A percentile compares a stretch with the other conserved stretches of the same genome.
Conservation (phyloP, 2,329 filamentous ascomycete species). For the Colletotrichum karsti region DNA sequence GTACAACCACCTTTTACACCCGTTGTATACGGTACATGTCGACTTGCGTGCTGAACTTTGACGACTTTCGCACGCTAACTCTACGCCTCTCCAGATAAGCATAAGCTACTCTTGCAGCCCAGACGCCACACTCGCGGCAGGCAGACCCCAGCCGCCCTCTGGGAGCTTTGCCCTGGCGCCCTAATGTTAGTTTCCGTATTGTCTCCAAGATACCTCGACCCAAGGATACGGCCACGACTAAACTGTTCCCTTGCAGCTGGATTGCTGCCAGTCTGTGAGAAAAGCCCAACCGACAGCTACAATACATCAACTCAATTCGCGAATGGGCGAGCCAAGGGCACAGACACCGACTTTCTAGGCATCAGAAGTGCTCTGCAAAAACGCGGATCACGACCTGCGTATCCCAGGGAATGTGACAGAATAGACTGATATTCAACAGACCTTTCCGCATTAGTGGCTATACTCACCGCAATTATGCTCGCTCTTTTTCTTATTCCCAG, state of each 20-base stretch:
- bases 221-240: not conserved
- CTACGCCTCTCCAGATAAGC: not conserved
- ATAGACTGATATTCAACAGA: not conserved
- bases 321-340: not conserved
- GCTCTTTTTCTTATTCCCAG: not conserved
- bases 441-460: not conserved
- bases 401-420: not conserved
- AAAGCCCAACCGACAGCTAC: too few relatives aligned
- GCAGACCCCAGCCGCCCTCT: not conserved
- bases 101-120: too few relatives aligned
- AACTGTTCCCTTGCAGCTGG: too few relatives aligned
- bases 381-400: not conserved
- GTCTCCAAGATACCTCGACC: not conserved
- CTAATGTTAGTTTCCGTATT: not conserved
- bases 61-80: not conserved
- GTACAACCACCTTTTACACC: not conserved
- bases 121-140: not conserved
- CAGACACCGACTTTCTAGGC: not conserved
- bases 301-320: not conserved
- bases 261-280: too few relatives aligned
- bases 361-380: not conserved
- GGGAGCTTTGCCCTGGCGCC: not conserved
- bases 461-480: constrained; percentile 19
- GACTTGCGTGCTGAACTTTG: not conserved
- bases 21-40: not conserved